These are phyloP conservation scores for Primulina tabacum DNA, from an alignment of 257 asterid species.

Conservation along the genomic window DNA sequence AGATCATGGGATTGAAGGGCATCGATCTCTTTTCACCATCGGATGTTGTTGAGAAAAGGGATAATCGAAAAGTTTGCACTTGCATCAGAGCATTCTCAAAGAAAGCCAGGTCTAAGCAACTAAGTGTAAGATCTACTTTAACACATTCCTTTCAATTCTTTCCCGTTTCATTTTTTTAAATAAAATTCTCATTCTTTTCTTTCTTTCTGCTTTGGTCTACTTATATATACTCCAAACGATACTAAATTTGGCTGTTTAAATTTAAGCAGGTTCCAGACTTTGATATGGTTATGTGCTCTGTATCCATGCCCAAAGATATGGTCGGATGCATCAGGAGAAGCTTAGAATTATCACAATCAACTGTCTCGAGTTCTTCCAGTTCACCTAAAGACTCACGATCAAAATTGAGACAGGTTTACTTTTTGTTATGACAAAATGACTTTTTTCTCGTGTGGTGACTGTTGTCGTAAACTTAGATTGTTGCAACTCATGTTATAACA, in stretches of 20 bases:
- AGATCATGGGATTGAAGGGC: slow-evolving; percentile 81
- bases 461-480: background rate
- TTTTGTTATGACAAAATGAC: background rate
- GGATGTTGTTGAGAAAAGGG: slow-evolving; percentile 82
- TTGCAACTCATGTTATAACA: slow-evolving; percentile 7
- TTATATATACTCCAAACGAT: slow-evolving; percentile 10
- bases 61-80: slow-evolving; percentile 80
- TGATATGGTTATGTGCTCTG: slow-evolving; percentile 57
- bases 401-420: slow-evolving; percentile 48
- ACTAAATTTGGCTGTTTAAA: slow-evolving; percentile 9
- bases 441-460: background rate
- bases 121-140: slow-evolving; percentile 46
- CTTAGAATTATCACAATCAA: slow-evolving; percentile 71
- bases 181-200: background rate
- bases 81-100: slow-evolving; percentile 82
- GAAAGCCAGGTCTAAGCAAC: slow-evolving; percentile 75
- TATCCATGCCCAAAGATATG: slow-evolving; percentile 77
- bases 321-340: slow-evolving; percentile 68
- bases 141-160: slow-evolving; percentile 15
- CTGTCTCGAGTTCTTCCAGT: slow-evolving; percentile 60
- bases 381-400: slow-evolving; percentile 37
- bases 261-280: slow-evolving; percentile 71
- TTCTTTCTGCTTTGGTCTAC: background rate
- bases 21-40: slow-evolving; percentile 94
- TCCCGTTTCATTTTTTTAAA: background rate